phyloP scores from a whole-genome alignment of 1,284 basidiomycete genomes.

The Caloboletus inedulis region DNA sequence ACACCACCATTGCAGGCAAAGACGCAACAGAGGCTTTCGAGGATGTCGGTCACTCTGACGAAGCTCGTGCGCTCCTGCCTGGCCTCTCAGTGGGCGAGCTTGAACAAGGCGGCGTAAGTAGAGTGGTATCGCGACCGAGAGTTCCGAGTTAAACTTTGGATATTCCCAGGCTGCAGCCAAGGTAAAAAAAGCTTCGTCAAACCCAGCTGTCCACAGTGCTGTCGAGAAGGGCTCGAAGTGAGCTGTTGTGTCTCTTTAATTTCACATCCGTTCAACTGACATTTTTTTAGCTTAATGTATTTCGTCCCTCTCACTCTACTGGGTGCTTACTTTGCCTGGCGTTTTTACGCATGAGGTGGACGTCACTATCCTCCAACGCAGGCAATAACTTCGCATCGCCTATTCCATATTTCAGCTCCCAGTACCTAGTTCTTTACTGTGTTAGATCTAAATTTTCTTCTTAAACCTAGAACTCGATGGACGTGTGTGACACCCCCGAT shows the following conservation, averaged over 20 bases:
- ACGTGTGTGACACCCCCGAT: background rate
- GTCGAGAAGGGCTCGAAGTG: slow-evolving; percentile 72
- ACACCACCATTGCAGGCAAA: slow-evolving; percentile 50
- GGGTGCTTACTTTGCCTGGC: slow-evolving; percentile 80
- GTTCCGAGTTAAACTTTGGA: background rate
- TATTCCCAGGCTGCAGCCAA: slow-evolving; percentile 32
- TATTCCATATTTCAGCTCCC: slow-evolving; percentile 13
- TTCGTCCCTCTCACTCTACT: slow-evolving; percentile 72
- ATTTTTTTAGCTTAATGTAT: slow-evolving; percentile 61
- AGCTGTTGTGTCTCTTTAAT: slow-evolving; percentile 26
- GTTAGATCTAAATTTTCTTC: slow-evolving; percentile 10
- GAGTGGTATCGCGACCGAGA: background rate
- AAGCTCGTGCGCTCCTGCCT: slow-evolving; percentile 87
- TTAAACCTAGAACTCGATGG: background rate
- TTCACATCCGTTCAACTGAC: background rate
- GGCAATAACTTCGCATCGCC: background rate
- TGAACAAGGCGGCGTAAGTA: slow-evolving; percentile 63
- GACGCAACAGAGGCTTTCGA: slow-evolving; percentile 99
- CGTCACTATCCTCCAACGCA: background rate
- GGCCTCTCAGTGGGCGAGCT: slow-evolving; percentile 79
- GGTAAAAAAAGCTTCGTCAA: slow-evolving; percentile 42
- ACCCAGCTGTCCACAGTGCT: slow-evolving; percentile 38
- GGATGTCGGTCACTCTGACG: slow-evolving; percentile 99
- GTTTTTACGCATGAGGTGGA: slow-evolving; percentile 54
- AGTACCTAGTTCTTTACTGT: slow-evolving; percentile 10